These are phyloP conservation scores for Nasturtium officinale DNA, from an alignment of 345 rosid genomes.

Conservation along the genomic window DNA sequence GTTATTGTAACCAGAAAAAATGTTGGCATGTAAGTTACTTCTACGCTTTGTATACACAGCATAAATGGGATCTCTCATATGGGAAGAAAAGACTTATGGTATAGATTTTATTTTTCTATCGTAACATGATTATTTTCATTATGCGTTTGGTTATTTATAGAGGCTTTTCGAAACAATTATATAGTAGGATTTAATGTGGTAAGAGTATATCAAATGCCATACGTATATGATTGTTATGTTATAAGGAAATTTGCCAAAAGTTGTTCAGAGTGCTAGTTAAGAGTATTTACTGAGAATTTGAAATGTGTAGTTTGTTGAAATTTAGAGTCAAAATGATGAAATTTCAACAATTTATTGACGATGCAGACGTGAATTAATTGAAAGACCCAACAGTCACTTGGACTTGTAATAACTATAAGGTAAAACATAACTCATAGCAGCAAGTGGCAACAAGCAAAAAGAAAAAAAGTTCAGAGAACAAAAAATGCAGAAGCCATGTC, in stretches of 20 bases:
- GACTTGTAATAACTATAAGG: too few relatives aligned
- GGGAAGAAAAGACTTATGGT: constrained; percentile 24
- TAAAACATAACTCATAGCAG: not conserved
- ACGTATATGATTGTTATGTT: not conserved
- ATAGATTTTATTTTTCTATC: constrained; percentile 7
- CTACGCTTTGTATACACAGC: constrained; percentile 20
- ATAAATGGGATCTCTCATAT: constrained; percentile 24
- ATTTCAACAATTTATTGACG: too few relatives aligned
- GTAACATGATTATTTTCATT: not conserved
- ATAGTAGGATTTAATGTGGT: too few relatives aligned
- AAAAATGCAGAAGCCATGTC: constrained; percentile 21
- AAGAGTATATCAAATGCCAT: not conserved
- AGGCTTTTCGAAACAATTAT: not conserved
- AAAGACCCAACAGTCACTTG: not conserved
- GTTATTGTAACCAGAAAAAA: constrained; percentile 24
- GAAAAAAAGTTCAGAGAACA: not conserved
- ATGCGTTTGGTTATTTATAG: not conserved
- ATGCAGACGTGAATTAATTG: too few relatives aligned
- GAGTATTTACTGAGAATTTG: not conserved
- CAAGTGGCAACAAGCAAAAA: not conserved
- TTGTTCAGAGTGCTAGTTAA: not conserved
- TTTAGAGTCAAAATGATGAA: not conserved
- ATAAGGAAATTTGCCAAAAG: not conserved
- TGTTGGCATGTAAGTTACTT: constrained; percentile 37
- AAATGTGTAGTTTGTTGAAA: not conserved